Evolutionary conservation across 1,139 yeast species (phyloP).

Genomic region (Zygotorulaspora mrakii): DNA sequence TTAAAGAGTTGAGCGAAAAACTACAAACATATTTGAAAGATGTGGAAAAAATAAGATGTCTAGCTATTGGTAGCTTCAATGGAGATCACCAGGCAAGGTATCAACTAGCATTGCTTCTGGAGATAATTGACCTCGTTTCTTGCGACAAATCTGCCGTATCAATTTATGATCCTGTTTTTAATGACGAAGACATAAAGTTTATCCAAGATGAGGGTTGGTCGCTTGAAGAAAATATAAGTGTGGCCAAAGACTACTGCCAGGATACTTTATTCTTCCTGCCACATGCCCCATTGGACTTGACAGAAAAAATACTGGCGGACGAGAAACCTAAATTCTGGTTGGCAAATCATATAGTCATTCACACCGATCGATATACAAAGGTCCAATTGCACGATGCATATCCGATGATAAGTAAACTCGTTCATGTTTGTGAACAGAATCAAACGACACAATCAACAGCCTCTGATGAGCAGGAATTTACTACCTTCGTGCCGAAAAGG

Average conservation of each 20-base stretch:
- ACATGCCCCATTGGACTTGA: slow-evolving; percentile 65
- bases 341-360: slow-evolving; percentile 49
- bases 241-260: slow-evolving; percentile 12
- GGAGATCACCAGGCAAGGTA: slow-evolving; percentile 55
- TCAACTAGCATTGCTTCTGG: slow-evolving; percentile 56
- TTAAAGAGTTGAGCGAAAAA: slow-evolving; percentile 24
- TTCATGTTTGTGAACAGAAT: slow-evolving; percentile 29
- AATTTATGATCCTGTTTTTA: slow-evolving; percentile 63
- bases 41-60: slow-evolving; percentile 49
- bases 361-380: slow-evolving; percentile 50
- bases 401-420: slow-evolving; percentile 43
- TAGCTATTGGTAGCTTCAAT: slow-evolving; percentile 69
- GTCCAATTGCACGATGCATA: slow-evolving; percentile 42
- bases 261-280: slow-evolving; percentile 56
- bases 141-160: slow-evolving; percentile 39
- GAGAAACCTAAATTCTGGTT: slow-evolving; percentile 42
- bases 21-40: slow-evolving; percentile 13
- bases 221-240: slow-evolving; percentile 23
- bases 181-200: slow-evolving; percentile 42
- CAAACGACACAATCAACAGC: not conserved
- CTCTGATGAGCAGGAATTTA: slow-evolving; percentile 28
- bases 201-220: slow-evolving; percentile 32
- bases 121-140: slow-evolving; percentile 34
- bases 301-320: slow-evolving; percentile 43
- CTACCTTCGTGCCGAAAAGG: slow-evolving; percentile 28